These are phyloP conservation scores for Sechiopsis laciniata DNA, from an alignment of 306 rosid genomes.

Conservation along the genomic window DNA sequence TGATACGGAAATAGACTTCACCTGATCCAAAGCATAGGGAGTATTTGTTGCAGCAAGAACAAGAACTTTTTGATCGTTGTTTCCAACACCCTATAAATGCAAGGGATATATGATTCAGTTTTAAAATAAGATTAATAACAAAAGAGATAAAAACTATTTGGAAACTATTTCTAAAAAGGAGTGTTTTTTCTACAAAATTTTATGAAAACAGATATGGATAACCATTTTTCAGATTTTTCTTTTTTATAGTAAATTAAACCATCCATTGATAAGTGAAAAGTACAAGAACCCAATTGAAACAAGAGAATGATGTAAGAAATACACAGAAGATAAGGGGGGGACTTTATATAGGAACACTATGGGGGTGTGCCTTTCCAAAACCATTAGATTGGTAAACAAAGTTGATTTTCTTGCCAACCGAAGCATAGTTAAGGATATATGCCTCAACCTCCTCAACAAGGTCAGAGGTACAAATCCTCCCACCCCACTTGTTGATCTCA, in stretches of 20 bases:
- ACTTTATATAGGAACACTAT: too few species aligned
- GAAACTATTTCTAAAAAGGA: not conserved
- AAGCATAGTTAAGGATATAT: not conserved
- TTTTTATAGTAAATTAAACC: too few species aligned
- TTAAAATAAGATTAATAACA: not conserved
- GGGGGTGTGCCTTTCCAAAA: too few species aligned
- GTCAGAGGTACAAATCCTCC: not conserved
- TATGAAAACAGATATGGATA: not conserved
- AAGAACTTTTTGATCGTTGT: conserved; percentile 91
- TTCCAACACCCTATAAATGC: conserved; percentile 77
- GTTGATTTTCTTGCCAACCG: not conserved
- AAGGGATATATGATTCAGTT: conserved; percentile 17
- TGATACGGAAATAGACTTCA: conserved; percentile 29
- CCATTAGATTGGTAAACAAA: too few species aligned
- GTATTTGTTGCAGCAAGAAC: conserved; percentile 99
- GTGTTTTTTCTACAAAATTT: not conserved
- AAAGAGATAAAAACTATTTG: not conserved
- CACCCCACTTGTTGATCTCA: not conserved
- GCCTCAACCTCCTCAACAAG: not conserved
- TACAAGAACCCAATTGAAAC: too few species aligned
- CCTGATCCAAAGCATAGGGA: conserved; percentile 97
- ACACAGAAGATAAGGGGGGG: too few species aligned
- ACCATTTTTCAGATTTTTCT: not conserved
- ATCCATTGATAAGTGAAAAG: too few species aligned
- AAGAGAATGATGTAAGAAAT: too few species aligned